Evolutionary conservation across 2,329 filamentous ascomycete species (phyloP), one percentile per base, ranked within the genome.

Genomic region (Dryadomyces quercus-mongolicae): DNA sequence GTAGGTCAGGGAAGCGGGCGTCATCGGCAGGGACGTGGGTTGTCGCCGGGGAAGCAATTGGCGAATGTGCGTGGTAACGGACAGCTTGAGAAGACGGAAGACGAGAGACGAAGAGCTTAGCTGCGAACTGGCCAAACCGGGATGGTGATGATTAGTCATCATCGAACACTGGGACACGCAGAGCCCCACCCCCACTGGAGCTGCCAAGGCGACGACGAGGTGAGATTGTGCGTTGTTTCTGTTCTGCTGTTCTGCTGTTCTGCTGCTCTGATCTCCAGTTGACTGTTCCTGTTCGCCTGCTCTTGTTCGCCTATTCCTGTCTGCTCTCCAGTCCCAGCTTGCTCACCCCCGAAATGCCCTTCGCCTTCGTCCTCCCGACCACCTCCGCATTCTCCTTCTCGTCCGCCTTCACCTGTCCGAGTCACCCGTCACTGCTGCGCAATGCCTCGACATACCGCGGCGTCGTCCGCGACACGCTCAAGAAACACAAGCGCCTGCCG

Each of bases 311-410:
- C 47, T 3, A 6, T n/a, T 20, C 46, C 13, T 22, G 20, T 49
- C 22, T 15, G 12, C 13, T 22, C 15, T 38, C 50, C 21, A 42
- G 38, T 47, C 91, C 93, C 15, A 21, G 12, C 25, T 47, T 1
- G n/a, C n/a, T n/a, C n/a, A n/a, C 13, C 18, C 45, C 12, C 46
- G 22, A 2, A 3, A 97, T 97, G 93, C 91, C 92, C 36, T 97
- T 88, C 66, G 86, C 87, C 13, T 96, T 95, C 64, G 72, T 80
- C 12, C 81, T 97, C 36, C 91, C 93, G 2, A 97, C 92, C 1
- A 96, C 92, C 5, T 95, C 90, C 38, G 81, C 85, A 53, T 85
- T 95, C 65, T 84, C 87, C 52, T 92, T 95, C 66, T 85, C 87
- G 21, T 76, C 84, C 42, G 86, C 76, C 68, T 85, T 95, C 68